Base-by-base conservation (phyloP, 2,329 filamentous ascomycete genomes). In the Aspergillus sp. region DNA sequence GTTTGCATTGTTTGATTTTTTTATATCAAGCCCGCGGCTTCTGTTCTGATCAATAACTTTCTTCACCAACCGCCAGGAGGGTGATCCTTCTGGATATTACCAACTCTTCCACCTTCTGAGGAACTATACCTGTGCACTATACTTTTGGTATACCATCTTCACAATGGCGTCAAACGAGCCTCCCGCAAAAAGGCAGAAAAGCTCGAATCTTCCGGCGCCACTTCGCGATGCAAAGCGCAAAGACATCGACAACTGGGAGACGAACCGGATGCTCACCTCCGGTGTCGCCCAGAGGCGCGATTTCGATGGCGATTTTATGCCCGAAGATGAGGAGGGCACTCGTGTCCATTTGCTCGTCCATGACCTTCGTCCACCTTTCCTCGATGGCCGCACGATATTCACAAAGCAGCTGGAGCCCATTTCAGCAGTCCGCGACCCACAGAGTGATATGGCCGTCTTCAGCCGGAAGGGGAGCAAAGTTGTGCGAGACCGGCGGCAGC, bases 361-460 rank as follows among this genome's bases (percentile, higher is more conserved):
- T 74, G 93, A 99, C 68, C 82, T 99, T 39, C 89, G 91, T 62
- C 95, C 95, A 9, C 96, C 95, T 0, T 99, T 99, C 69, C 79
- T 99, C 48, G 93, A 99, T 76, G 95, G 95, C 22, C 87, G 92
- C 66, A 98, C 89, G 19, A 89, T 99, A 57, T 99, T 99, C 73
- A 99, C 95, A 3, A 98, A 97, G 75, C 96, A 99, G 74, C 75
- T 98, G 20, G 95, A 99, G 58, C 96, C 95, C 0, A 90, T 99
- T 1, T 91, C 93, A 0, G 96, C 95, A 0, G 90, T 99, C 13
- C 85, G 89, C 52, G 95, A 99, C 72, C 88, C 90, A 24, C 93
- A 98, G 75, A 99, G 96, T 71, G 95, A 99, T 70, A 96, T 99
- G 95, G 95, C 95, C 1, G 93, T 99, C 1, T 98, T 98, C 68